These are phyloP conservation scores for Chlorella variabilis DNA, from an alignment of 163 green algal species.

Conservation along the genomic window DNA sequence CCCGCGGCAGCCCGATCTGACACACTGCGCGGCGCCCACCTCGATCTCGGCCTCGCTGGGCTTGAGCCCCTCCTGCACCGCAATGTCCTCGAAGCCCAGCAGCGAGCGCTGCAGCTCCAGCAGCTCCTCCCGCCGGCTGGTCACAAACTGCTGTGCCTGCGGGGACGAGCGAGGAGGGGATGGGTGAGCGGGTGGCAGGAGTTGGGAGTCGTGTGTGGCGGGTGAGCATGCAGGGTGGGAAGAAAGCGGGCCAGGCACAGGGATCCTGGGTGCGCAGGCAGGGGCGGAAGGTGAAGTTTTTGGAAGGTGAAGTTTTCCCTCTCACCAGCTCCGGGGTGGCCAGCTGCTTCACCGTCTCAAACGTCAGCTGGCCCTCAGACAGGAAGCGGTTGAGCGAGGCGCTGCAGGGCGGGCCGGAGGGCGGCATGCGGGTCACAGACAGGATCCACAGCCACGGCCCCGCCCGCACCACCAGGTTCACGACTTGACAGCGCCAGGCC, in stretches of 20 bases:
- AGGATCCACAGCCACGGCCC: not conserved
- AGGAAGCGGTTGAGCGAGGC: constrained; percentile 36
- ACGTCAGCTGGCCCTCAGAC: constrained; percentile 28
- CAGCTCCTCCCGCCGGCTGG: constrained; percentile 36
- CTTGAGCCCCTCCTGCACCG: constrained; percentile 27
- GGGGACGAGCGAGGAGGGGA: not conserved
- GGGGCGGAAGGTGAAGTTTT: too few species aligned
- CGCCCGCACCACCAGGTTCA: too few species aligned
- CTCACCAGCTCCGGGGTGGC: constrained; percentile 43
- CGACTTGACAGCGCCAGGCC: too few species aligned
- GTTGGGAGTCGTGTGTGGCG: too few species aligned
- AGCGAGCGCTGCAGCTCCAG: constrained; percentile 40
- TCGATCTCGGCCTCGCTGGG: constrained; percentile 41
- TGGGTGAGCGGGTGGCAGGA: not conserved
- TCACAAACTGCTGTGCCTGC: constrained; percentile 29
- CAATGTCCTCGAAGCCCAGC: constrained; percentile 44
- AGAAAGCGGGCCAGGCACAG: too few species aligned
- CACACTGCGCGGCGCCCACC: too few species aligned
- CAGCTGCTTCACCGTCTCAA: constrained; percentile 45
- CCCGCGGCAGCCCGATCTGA: too few species aligned
- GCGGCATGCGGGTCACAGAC: not conserved
- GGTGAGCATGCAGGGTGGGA: too few species aligned
- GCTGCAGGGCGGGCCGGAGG: not conserved
- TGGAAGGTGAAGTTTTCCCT: not conserved
- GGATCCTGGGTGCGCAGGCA: too few species aligned